Evolutionary conservation across 176 grass and related monocot species (phyloP), one percentile per base, ranked within the genome.

Genomic region (Juncus inflexus): DNA sequence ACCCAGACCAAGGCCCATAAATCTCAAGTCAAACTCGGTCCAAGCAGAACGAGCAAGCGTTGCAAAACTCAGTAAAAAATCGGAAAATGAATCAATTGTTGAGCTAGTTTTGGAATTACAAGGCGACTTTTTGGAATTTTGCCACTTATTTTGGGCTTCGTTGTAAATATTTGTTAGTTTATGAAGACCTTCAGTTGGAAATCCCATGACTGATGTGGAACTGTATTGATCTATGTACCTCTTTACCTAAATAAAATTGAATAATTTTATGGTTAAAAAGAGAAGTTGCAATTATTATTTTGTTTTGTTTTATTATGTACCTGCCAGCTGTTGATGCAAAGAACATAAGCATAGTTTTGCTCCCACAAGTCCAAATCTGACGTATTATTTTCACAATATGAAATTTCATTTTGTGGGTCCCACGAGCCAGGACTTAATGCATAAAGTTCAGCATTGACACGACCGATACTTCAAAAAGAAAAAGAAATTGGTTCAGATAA

Each of bases 261-360:
- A 5, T 2, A 40, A 55, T 65, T 0, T 28, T 52, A 54, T 13
- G 52, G 63, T 50, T 57, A 5, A 57, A 65, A 47, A 40, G 36
- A 69, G 40, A 15, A 54, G 49, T 65, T 64, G 51, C 7, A 38
- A 53, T 68, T 36, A 68, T 68, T 55, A 55, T 53, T 41, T 54
- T 38, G 50, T 8, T 68, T 55, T 49, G 4, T 54, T 28, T 28
- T 68, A 10, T 62, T 40, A 65, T n/a, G 37, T 79, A 96, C 92
- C 84, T 97, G 92, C 92, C 92, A 91, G 54, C 70, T 72, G 74
- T 97, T 97, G 76, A 91, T 72, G 74, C 92, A 97, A 55, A 97
- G 82, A 64, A 72, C 67, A 67, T 91, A 79, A 70, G 82, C 82
- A 79, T 89, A 97, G 76, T 80, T 97, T 61, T 54, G 54, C 80